Evolutionary conservation across 2,329 filamentous ascomycete species (phyloP), one percentile per base, ranked within the genome.

Genomic region (Ophiostoma ulmi): DNA sequence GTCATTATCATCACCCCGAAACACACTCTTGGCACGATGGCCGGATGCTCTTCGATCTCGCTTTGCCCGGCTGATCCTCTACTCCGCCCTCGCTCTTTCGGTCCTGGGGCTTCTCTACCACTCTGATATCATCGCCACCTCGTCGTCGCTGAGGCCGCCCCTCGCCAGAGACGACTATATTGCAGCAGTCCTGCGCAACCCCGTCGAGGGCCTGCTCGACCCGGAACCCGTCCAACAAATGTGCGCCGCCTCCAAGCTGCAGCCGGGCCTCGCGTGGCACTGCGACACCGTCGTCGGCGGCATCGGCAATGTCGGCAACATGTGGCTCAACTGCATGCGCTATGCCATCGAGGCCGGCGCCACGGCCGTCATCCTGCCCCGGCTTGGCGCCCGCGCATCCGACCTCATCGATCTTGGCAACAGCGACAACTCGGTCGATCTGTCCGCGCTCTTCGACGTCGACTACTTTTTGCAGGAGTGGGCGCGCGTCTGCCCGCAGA

Each of bases 281-380:
- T 78, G 80, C 63, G 77, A 76, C 6, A 74, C 77, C 31, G 76
- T 78, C 17, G 76, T 77, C 11, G 80, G 80, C 13, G 80, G 78
- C 3, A 76, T 81, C n/a, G 79, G 77, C 10, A 79, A 80, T 65
- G 75, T 80, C 14, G 75, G 78, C 69, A 78, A 79, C 70, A 77
- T 78, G 61, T 74, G 79, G 70, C 73, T 80, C 63, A 79, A 78
- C 72, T 81, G 80, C 72, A 70, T 80, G 7, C 76, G 78, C 70
- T 79, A 77, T 70, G 78, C 79, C 8, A 78, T 81, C 41, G 77
- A 80, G 71, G 73, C 72, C 5, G 72, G 72, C 61, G 71, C 66
- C 70, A 76, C 71, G 68, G 75, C 68, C 38, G 71, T 71, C n/a
- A 71, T 67, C 14, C 71, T 69, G 70, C 77, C 73, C 58, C 74